Evolutionary conservation across 2,329 filamentous ascomycete species (phyloP).

Genomic region (Aaosphaeria pasadenensis): DNA sequence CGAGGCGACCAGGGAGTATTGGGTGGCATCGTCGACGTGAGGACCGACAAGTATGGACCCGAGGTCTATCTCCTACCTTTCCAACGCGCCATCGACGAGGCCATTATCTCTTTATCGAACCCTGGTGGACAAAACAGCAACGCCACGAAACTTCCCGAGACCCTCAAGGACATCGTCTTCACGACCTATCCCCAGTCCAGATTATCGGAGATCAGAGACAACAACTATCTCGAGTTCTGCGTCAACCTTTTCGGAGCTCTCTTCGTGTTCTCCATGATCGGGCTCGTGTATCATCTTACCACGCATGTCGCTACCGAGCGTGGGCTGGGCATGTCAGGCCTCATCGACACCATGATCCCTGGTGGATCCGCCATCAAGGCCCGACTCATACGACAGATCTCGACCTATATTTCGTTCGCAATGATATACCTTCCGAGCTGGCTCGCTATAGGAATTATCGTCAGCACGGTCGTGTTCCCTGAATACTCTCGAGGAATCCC

Average conservation of each 20-base stretch:
- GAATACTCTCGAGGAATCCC: conserved; percentile 11
- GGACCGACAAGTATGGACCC: conserved; percentile 7
- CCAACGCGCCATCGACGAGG: conserved; percentile 19
- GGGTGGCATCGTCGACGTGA: conserved; percentile 11
- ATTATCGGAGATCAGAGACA: conserved; percentile 9
- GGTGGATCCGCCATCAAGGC: conserved; percentile 16
- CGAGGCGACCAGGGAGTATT: conserved; percentile 5
- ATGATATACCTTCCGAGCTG: conserved; percentile 25
- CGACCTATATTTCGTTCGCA: conserved; percentile 20
- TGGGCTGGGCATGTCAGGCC: conserved; percentile 22
- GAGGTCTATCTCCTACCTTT: conserved; percentile 18
- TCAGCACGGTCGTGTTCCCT: conserved; percentile 16
- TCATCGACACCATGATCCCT: conserved; percentile 26
- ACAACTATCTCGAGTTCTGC: conserved; percentile 11
- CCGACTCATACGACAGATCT: conserved; percentile 14
- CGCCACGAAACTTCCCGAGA: conserved; percentile 4
- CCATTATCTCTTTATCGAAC: conserved; percentile 42
- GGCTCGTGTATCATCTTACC: conserved; percentile 22
- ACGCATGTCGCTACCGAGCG: conserved; percentile 21
- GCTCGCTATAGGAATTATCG: conserved; percentile 18
- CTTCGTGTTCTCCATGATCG: conserved; percentile 17
- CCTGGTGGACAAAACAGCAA: background rate
- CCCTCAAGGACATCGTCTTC: conserved; percentile 11
- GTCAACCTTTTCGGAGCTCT: conserved; percentile 19
- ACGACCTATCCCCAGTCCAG: conserved; percentile 12